Evolutionary conservation across 2,329 filamentous ascomycete species (phyloP).

Genomic region (Seiridium cupressi): DNA sequence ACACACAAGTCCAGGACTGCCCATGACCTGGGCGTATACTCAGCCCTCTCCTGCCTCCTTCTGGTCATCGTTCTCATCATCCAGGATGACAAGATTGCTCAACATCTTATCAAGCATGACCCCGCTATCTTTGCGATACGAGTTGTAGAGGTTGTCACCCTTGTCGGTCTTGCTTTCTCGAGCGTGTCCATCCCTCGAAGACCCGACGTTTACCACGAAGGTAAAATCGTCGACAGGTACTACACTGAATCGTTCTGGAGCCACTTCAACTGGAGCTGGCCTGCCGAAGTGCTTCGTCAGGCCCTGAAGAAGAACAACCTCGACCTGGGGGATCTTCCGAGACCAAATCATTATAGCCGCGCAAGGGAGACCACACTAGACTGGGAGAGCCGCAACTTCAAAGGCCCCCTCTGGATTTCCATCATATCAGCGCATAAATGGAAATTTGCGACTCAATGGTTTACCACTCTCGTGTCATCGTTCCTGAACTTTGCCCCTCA

Average conservation of each 20-base stretch:
- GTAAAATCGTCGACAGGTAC: constrained; percentile 60
- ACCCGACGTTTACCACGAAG: constrained; percentile 63
- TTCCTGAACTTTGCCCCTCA: constrained; percentile 69
- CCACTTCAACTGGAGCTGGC: constrained; percentile 68
- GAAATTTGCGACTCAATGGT: constrained; percentile 57
- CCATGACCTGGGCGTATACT: constrained; percentile 52
- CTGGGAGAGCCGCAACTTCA: constrained; percentile 47
- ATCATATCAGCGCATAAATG: constrained; percentile 57
- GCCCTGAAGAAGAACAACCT: constrained; percentile 59
- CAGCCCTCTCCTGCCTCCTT: constrained; percentile 45
- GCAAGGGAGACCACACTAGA: constrained; percentile 46
- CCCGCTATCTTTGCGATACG: constrained; percentile 42
- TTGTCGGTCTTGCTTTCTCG: constrained; percentile 43
- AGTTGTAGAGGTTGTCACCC: constrained; percentile 42
- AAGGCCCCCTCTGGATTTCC: constrained; percentile 57
- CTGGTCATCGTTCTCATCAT: constrained; percentile 42
- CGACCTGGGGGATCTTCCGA: constrained; percentile 60
- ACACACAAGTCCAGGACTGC: constrained; percentile 49
- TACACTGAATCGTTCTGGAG: constrained; percentile 59
- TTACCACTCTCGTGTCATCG: constrained; percentile 51
- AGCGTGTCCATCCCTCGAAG: constrained; percentile 62
- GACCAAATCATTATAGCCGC: constrained; percentile 54
- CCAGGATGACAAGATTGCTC: constrained; percentile 40
- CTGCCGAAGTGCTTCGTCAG: constrained; percentile 48
- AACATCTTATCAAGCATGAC: constrained; percentile 29